Evolutionary conservation across 2,329 filamentous ascomycete species (phyloP), one percentile per base, ranked within the genome.

Genomic region (Calonectria multiphialidica): DNA sequence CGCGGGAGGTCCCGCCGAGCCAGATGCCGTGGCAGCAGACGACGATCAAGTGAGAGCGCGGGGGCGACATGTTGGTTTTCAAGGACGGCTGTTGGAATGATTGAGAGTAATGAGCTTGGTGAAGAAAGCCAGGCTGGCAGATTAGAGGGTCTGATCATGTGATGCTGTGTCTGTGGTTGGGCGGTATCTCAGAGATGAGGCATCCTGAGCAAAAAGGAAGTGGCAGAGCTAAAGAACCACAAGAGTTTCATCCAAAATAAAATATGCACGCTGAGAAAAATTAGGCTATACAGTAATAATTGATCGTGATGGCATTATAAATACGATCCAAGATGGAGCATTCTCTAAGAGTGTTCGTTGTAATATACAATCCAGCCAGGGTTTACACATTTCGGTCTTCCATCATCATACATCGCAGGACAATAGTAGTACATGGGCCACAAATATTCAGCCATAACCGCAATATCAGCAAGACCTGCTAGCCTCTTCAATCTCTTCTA

Each of bases 21-120:
- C 93, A 97, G 70, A 96, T 94, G 33, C 91, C 94, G 84, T 98
- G 95, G 81, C 95, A 96, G 86, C 95, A 97, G 63, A 97, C 93
- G 59, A 97, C 85, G 64, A 97, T 90, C 13, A 97, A 88, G 75
- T 94, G 88, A 6, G 82, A 83, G 33, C 85, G 84, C 0, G 74
- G 49, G 40, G 71, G 72, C 66, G 70, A 28, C 71, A 76, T 77
- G 49, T 28, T 72, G 50, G 16, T 40, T 25, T 47, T 15, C 2
- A n/a, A 25, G n/a, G 37, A 45, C 44, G n/a, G 23, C 42, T 59
- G 72, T 71, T 23, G 72, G 72, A 74, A 75, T 66, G 42, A 65
- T 28, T 66, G 16, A 10, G 49, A 40, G 55, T 16, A 21, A 53
- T 35, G 53, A n/a, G 25, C 53, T 37, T 10, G n/a, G 10, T 2